Conservation (phyloP, 176 grass and related monocot species). For the Juncus inflexus region DNA sequence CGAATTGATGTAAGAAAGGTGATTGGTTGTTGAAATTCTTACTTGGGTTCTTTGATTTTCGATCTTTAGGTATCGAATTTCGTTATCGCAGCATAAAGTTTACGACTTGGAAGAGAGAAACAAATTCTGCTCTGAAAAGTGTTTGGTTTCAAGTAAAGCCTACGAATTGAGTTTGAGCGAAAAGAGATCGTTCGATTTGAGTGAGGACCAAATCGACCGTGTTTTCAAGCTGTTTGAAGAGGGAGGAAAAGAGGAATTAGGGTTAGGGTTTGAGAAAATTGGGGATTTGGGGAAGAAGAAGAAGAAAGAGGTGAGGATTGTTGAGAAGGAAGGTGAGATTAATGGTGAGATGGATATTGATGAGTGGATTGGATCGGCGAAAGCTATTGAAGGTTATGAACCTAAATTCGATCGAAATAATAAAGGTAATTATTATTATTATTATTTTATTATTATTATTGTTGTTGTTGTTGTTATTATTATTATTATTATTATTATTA, state of each 20-base stretch:
- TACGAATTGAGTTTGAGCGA: constrained; percentile 32
- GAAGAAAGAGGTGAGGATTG: constrained; percentile 42
- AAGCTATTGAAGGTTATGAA: constrained; percentile 79
- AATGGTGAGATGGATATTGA: constrained; percentile 44
- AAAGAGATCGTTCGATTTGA: constrained; percentile 33
- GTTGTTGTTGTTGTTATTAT: background rate
- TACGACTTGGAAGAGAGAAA: constrained; percentile 80
- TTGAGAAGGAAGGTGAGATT: constrained; percentile 40
- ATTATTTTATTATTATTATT: background rate
- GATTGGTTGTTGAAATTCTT: no score
- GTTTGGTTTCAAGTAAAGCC: constrained; percentile 55
- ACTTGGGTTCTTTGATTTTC: background rate
- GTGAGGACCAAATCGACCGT: constrained; percentile 18
- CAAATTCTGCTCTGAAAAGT: constrained; percentile 69
- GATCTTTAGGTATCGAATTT: constrained; percentile 44
- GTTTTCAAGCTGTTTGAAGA: constrained; percentile 43
- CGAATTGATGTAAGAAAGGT: no score
- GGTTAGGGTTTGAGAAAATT: background rate
- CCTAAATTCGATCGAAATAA: constrained; percentile 30
- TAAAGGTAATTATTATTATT: constrained; percentile 14
- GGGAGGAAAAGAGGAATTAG: background rate
- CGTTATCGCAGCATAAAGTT: constrained; percentile 82
- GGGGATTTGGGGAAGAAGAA: constrained; percentile 9
- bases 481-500: background rate
- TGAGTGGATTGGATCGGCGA: constrained; percentile 63